Evolutionary conservation across 139 green algal genomes (phyloP).

Genomic region (Yamagishiella unicocca): DNA sequence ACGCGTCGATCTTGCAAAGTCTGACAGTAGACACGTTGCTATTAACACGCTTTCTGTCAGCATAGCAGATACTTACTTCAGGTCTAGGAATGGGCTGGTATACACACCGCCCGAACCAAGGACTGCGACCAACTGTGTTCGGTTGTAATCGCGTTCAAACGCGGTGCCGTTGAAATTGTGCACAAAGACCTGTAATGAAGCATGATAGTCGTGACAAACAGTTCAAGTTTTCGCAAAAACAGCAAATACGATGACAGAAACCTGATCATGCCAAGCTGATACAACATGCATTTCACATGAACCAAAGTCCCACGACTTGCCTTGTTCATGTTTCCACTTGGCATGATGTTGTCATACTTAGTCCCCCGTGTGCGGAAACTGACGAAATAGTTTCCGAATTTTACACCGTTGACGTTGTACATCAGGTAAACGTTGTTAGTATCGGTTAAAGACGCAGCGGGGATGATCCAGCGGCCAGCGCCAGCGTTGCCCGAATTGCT

Average conservation of each 20-base stretch:
- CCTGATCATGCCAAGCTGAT: no score
- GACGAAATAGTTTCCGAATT: constrained; percentile 8
- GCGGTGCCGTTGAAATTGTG: constrained; percentile 44
- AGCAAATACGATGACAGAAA: no score
- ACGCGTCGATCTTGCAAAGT: no score
- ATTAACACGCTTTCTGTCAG: no score
- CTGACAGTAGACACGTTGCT: no score
- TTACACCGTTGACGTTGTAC: not conserved
- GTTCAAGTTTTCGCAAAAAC: no score
- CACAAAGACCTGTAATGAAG: constrained; percentile 3
- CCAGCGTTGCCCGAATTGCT: not conserved
- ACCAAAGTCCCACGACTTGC: not conserved
- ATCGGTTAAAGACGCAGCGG: not conserved
- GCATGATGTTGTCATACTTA: constrained; percentile 17
- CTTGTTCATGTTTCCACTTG: not conserved
- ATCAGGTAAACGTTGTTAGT: constrained; percentile 6
- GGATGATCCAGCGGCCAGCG: not conserved
- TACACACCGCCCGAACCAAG: not conserved
- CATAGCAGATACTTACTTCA: constrained; percentile 4
- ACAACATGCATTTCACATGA: no score
- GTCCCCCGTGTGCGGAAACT: not conserved
- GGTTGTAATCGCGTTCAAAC: constrained; percentile 30
- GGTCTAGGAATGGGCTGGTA: not conserved
- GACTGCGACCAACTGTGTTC: not conserved
- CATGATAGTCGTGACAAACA: not conserved